Percentiles rank a stretch among this genome's conserved stretches.
Conservation (phyloP, 106 monocot genomes). For the Dioscorea zingiberensis region DNA sequence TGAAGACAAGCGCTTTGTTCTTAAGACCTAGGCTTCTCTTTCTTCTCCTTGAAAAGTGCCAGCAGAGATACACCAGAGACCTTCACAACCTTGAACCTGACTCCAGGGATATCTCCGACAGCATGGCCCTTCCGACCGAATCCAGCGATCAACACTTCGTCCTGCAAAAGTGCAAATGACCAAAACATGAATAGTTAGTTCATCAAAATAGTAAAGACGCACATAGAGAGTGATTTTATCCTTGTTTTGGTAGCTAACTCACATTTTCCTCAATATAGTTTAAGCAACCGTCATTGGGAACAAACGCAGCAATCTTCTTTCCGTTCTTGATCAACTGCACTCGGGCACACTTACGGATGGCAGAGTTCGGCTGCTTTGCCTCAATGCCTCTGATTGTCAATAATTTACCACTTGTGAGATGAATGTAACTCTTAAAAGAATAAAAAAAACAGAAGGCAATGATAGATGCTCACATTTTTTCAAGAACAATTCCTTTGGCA, state of each 20-base stretch:
- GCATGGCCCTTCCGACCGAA: constrained; percentile 49
- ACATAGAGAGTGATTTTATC: not conserved
- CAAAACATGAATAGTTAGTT: not conserved
- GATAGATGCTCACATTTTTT: constrained; percentile 32
- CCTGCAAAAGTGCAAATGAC: constrained; percentile 20
- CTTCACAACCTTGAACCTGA: constrained; percentile 60
- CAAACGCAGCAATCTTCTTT: constrained; percentile 63
- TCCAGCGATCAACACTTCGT: constrained; percentile 59
- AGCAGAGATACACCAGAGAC: constrained; percentile 51
- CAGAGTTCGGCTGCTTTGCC: constrained; percentile 62
- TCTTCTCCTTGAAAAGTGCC: constrained; percentile 38
- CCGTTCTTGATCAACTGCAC: constrained; percentile 62
- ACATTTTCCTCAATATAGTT: constrained; percentile 65
- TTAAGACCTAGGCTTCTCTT: constrained; percentile 29
- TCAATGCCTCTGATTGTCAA: constrained; percentile 35
- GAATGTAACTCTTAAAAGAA: no score
- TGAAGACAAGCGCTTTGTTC: not conserved
- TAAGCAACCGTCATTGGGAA: constrained; percentile 58
- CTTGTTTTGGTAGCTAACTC: not conserved
- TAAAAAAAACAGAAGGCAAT: not conserved
- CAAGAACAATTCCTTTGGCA: constrained; percentile 59
- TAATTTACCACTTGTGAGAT: no score
- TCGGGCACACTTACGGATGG: constrained; percentile 59
- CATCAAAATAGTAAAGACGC: not conserved
- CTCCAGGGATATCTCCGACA: constrained; percentile 67